Conservation (phyloP, 768 basidiomycete genomes). For the Kwoniella botswanensis region DNA sequence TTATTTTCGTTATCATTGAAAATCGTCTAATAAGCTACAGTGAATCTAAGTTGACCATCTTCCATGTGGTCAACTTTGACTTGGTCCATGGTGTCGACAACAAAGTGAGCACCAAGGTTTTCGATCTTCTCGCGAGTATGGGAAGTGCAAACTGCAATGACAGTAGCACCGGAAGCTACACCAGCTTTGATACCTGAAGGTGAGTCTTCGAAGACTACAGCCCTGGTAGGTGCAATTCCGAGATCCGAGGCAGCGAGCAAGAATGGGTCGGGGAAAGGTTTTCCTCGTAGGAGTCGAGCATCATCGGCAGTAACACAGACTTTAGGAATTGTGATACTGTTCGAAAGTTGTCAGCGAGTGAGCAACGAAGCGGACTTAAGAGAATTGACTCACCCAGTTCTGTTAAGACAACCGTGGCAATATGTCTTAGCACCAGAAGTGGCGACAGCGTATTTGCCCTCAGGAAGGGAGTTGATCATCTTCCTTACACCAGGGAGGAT, state of each 20-base stretch:
- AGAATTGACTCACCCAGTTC: conserved; percentile 14
- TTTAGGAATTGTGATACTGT: conserved; percentile 68
- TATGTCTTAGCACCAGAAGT: conserved; percentile 77
- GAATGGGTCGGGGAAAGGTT: conserved; percentile 59
- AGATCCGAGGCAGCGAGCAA: conserved; percentile 59
- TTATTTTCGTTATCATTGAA: background rate
- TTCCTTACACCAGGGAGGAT: conserved; percentile 73
- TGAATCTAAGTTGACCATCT: conserved; percentile 37
- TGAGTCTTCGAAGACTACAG: conserved; percentile 59
- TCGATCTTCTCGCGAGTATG: conserved; percentile 49
- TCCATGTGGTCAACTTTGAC: conserved; percentile 28
- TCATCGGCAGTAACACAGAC: conserved; percentile 79
- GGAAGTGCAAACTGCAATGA: conserved; percentile 59
- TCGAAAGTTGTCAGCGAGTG: no score
- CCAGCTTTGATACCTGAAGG: conserved; percentile 59
- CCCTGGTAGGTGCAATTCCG: conserved; percentile 61
- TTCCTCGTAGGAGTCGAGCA: conserved; percentile 64
- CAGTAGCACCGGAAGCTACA: conserved; percentile 53
- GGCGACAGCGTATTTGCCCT: conserved; percentile 72
- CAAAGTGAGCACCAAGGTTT: conserved; percentile 39
- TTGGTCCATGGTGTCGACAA: conserved; percentile 47
- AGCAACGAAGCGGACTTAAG: background rate
- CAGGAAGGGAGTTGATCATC: conserved; percentile 71
- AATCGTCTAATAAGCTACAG: conserved; percentile 25
- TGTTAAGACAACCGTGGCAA: conserved; percentile 59